Evolutionary conservation across 2,329 filamentous ascomycete species (phyloP).

Genomic region (Knoxdaviesia proteae): DNA sequence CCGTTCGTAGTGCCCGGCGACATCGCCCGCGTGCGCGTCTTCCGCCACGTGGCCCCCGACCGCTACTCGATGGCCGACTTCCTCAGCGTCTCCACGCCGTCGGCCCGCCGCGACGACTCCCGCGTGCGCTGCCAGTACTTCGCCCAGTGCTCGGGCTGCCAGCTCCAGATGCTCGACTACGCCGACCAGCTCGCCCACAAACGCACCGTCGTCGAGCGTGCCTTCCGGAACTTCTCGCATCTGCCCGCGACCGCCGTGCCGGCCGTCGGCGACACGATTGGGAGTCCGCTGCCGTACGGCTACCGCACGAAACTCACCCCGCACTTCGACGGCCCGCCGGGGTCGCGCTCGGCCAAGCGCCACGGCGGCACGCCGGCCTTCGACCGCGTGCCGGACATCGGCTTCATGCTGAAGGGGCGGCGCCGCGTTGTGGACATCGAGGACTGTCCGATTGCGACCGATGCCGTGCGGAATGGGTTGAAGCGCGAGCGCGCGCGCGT

Average conservation of each 20-base stretch:
- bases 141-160: conserved; percentile 68
- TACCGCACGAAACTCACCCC: conserved; percentile 96
- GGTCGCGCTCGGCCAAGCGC: conserved; percentile 24
- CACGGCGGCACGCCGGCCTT: conserved; percentile 27
- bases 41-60: conserved; percentile 44
- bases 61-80: conserved; percentile 67
- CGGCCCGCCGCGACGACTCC: conserved; percentile 53
- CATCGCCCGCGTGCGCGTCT: conserved; percentile 54
- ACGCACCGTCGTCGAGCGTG: conserved; percentile 69
- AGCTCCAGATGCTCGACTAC: conserved; percentile 95
- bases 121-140: conserved; percentile 77
- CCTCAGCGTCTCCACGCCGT: conserved; percentile 53
- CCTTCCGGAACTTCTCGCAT: conserved; percentile 77
- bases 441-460: conserved; percentile 87
- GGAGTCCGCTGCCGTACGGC: conserved; percentile 73
- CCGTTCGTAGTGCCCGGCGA: conserved; percentile 82
- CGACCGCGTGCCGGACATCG: conserved; percentile 53
- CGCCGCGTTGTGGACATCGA: conserved; percentile 78
- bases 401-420: conserved; percentile 76
- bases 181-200: conserved; percentile 70
- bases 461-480: conserved; percentile 63
- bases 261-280: conserved; percentile 61
- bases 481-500: conserved; percentile 61
- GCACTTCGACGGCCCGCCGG: conserved; percentile 69
- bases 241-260: conserved; percentile 59